Percentiles rank a stretch among this genome's conserved stretches.
phyloP scores from a whole-genome alignment of 179 eudicot species.

The Spinacia oleracea region DNA sequence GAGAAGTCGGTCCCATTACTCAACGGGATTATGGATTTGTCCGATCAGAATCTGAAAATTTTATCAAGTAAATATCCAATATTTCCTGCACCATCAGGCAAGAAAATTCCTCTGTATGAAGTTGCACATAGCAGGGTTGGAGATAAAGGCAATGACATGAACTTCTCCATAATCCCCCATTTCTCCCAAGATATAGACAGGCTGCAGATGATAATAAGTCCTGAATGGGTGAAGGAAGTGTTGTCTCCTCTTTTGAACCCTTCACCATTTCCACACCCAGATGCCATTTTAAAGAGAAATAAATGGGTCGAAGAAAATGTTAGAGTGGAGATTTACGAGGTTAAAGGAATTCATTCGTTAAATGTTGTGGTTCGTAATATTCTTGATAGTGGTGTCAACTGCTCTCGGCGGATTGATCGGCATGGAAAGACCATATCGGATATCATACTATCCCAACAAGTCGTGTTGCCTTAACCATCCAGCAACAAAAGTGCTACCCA shows the following conservation, averaged over 20 bases:
- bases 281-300: slow-evolving; percentile 53
- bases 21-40: slow-evolving; percentile 23
- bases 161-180: slow-evolving; percentile 91
- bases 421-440: slow-evolving; percentile 93
- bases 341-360: slow-evolving; percentile 62
- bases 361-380: slow-evolving; percentile 84
- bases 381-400: slow-evolving; percentile 93
- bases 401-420: slow-evolving; percentile 89
- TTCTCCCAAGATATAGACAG: slow-evolving; percentile 63
- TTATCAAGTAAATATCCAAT: slow-evolving; percentile 23
- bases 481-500: background rate
- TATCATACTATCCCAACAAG: slow-evolving; percentile 68
- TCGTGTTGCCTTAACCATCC: slow-evolving; percentile 54
- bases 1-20: slow-evolving; percentile 23
- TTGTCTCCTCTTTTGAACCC: slow-evolving; percentile 59
- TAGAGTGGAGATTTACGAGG: slow-evolving; percentile 81
- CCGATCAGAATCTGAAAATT: slow-evolving; percentile 21
- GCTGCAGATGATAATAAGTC: slow-evolving; percentile 63
- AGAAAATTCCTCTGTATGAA: slow-evolving; percentile 56
- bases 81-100: slow-evolving; percentile 61
- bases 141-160: slow-evolving; percentile 94
- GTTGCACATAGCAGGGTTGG: slow-evolving; percentile 94
- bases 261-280: slow-evolving; percentile 54
- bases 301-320: slow-evolving; percentile 65
- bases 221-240: slow-evolving; percentile 72